Evolutionary conservation across 2,329 filamentous ascomycete genomes (phyloP), one percentile per base, ranked within the genome.

Genomic region (Ceratocystis ficicola): DNA sequence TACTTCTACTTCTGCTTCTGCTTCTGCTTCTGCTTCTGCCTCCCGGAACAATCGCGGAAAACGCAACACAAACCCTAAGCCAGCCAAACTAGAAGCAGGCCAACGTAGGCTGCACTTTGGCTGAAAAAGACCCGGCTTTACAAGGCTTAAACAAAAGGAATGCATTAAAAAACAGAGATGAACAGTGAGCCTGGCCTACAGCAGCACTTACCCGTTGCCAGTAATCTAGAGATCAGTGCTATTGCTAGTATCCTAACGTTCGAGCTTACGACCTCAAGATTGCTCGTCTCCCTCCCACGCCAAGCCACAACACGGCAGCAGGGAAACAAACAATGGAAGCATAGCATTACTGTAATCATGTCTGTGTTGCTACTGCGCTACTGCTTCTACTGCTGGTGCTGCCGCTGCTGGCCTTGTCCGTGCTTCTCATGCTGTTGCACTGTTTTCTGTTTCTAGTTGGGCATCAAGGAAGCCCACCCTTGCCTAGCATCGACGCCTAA

Each of bases 81-180:
- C 50, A 2, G 71, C 72, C 65, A 77, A 75, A 70, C 71, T 75
- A 8, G 83, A 86, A 72, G 81, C 80, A 68, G 83, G 83, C 15
- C 84, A 86, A 72, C 83, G 79, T 69, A 83, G 77, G 72, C 76
- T 86, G 73, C 80, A 77, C 52, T 86, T 86, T 77, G 80, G 81
- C 68, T 83, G 75, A 81, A 44, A 17, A 57, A 57, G 30, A 12
- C 10, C 3, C n/a, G 28, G 5, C 48, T 52, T 20, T 20, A 4
- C 22, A 52, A 10, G 17, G 3, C 1, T 52, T 10, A 10, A 52
- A 10, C n/a, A 10, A 52, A 20, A 15, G 2, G 2, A 30, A 28
- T 15, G 25, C 32, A 36, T 8, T 36, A 36, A 3, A 36, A 32
- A 36, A 12, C 32, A 36, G 32, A 36, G 32, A 36, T 36, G 12